Evolutionary conservation across 1,284 basidiomycete species (phyloP).

Genomic region (Coniferiporia weirii): DNA sequence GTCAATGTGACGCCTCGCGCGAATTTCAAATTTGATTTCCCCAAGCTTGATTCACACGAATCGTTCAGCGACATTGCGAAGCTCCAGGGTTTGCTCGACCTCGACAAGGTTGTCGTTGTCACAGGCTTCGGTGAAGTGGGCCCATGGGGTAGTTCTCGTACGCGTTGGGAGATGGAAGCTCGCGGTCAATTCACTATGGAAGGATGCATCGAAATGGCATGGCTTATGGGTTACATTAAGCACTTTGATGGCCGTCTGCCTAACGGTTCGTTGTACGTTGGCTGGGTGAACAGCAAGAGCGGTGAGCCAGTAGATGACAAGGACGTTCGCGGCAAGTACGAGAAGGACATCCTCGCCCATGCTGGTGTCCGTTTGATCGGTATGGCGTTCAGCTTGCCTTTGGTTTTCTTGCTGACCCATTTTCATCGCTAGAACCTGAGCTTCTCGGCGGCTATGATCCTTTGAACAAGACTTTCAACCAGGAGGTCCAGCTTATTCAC

Average conservation of each 20-base stretch:
- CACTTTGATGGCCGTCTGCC: constrained; percentile 97
- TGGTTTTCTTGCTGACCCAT: constrained; percentile 1
- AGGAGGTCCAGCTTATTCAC: constrained; percentile 95
- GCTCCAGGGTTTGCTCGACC: constrained; percentile 83
- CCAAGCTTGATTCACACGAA: constrained; percentile 63
- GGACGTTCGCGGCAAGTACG: constrained; percentile 90
- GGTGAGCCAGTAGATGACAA: constrained; percentile 98
- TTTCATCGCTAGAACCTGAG: constrained; percentile 72
- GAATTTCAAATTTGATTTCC: constrained; percentile 96
- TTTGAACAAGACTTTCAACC: constrained; percentile 94
- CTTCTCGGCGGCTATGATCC: constrained; percentile 97
- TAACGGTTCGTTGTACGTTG: constrained; percentile 88
- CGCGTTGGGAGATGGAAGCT: constrained; percentile 99
- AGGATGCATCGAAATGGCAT: constrained; percentile 98
- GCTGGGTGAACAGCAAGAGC: constrained; percentile 97
- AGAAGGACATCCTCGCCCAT: constrained; percentile 90
- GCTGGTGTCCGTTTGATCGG: constrained; percentile 95
- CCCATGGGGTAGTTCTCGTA: constrained; percentile 98
- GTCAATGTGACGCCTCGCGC: constrained; percentile 92
- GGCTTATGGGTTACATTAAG: constrained; percentile 99
- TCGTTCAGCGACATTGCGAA: constrained; percentile 70
- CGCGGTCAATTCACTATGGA: constrained; percentile 92
- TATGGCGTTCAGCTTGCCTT: constrained; percentile 33
- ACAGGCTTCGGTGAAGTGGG: constrained; percentile 98
- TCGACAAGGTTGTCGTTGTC: constrained; percentile 93